These are phyloP conservation scores for Vanderwaltozyma polyspora DNA, from an alignment of 805 yeast genomes.

Conservation along the genomic window DNA sequence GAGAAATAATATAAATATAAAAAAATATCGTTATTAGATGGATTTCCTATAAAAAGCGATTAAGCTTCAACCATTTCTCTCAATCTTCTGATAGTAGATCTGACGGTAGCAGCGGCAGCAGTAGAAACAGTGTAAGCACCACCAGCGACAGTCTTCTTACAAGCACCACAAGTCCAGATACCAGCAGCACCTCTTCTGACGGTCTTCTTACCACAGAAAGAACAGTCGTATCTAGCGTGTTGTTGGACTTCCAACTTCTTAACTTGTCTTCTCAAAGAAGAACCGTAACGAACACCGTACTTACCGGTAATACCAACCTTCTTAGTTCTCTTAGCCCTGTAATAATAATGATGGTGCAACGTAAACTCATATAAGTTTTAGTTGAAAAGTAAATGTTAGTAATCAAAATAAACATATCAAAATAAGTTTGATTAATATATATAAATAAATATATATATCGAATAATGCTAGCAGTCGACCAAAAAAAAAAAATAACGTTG, in stretches of 20 bases:
- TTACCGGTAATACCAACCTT: slow-evolving; percentile 99
- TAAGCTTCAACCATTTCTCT: slow-evolving; percentile 99
- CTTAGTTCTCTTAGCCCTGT: slow-evolving; percentile 99
- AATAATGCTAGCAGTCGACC: too few species aligned
- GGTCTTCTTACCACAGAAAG: slow-evolving; percentile 99
- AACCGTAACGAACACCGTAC: slow-evolving; percentile 99
- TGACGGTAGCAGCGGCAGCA: slow-evolving; percentile 99
- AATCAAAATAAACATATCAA: too few species aligned
- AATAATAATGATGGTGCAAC: slow-evolving; percentile 3
- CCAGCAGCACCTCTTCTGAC: slow-evolving; percentile 98
- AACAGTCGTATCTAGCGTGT: slow-evolving; percentile 97
- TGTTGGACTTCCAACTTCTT: slow-evolving; percentile 98
- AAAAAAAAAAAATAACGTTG: too few species aligned
- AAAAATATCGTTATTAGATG: too few species aligned
- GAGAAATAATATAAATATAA: too few species aligned
- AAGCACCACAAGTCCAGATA: slow-evolving; percentile 95
- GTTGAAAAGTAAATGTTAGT: too few species aligned
- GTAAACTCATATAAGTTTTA: too few species aligned
- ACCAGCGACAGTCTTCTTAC: slow-evolving; percentile 97
- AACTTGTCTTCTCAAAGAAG: slow-evolving; percentile 99
- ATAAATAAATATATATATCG: too few species aligned
- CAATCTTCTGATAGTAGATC: slow-evolving; percentile 99
- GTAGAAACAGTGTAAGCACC: slow-evolving; percentile 99
- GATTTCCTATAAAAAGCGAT: too few species aligned
- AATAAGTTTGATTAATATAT: too few species aligned